Evolutionary conservation across 345 rosid species (phyloP), one percentile per base, ranked within the genome.

Genomic region (Citrus sp.): DNA sequence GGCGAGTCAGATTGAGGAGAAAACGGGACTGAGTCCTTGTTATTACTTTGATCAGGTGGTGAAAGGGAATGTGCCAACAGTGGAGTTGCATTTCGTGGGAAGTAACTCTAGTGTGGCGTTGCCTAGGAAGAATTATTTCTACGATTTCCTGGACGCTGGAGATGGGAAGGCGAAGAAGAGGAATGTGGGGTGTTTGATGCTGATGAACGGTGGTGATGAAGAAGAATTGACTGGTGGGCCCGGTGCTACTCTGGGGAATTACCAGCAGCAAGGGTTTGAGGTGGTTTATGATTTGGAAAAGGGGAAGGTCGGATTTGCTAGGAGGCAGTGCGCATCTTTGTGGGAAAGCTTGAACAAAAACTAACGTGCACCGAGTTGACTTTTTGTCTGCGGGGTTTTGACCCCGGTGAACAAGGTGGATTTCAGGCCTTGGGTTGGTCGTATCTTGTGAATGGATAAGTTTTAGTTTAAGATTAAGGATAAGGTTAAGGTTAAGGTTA

Each of bases 251-350:
- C 42, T 95, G 1, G 98, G 98, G 25, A 95, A 95, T 78, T 95
- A 90, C 51, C 99, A 95, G 82, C 99, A 95, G 35, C 99, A 95
- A 82, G 99, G 99, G 4, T 93, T 95, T 46, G 96, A 95, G 78
- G 97, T 93, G 78, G 97, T 93, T 27, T 95, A 95, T 78, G 99
- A 95, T 79, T 75, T 95, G 89, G 89, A 87, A 88, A 85, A 90
- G 65, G 49, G 88, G 28, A 82, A 86, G 80, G 94, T 95, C 62
- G 98, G 98, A 72, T 95, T 95, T 74, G 98, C 97, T 0, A 87
- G 88, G 80, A 89, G 97, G 86, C 84, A 86, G 79, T 95, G 99
- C 86, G 87, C 96, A 73, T 86, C 98, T 63, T 85, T 93, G 74
- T 95, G 97, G 99, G 93, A 89, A 58, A 83, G 87, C 69, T 79